Evolutionary conservation across 2,329 filamentous ascomycete species (phyloP).

Genomic region (Ascochyta rabiei): DNA sequence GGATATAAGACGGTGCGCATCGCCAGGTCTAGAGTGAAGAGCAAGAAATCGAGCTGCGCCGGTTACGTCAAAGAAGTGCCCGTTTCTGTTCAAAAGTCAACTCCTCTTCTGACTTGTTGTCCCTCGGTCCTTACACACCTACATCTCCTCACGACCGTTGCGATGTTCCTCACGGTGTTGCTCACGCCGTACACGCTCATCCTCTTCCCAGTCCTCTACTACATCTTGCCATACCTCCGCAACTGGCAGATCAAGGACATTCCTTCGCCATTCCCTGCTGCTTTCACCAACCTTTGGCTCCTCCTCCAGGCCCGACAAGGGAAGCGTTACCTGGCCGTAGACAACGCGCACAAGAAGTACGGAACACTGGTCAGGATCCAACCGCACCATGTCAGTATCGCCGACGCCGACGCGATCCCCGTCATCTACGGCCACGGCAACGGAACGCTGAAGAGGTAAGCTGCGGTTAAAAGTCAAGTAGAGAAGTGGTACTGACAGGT

Average conservation of each 20-base stretch:
- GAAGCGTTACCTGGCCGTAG: constrained; percentile 61
- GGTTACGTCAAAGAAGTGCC: constrained; percentile 10
- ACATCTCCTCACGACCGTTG: constrained; percentile 3
- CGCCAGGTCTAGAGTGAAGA: neutral
- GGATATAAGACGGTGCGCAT: constrained; percentile 9
- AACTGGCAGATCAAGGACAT: constrained; percentile 62
- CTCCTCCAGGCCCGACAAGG: constrained; percentile 68
- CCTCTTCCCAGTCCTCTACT: constrained; percentile 59
- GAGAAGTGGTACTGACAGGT: neutral
- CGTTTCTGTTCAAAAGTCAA: constrained; percentile 6
- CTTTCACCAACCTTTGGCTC: constrained; percentile 82
- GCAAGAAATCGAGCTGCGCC: neutral
- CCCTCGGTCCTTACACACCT: neutral
- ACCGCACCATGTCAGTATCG: constrained; percentile 82
- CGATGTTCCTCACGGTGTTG: constrained; percentile 46
- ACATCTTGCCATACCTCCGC: constrained; percentile 65
- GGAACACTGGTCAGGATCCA: constrained; percentile 84
- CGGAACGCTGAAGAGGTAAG: constrained; percentile 56
- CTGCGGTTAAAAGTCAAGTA: neutral
- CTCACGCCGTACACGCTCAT: constrained; percentile 56
- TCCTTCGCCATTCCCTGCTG: constrained; percentile 67
- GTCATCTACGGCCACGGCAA: constrained; percentile 72
- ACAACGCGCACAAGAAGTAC: constrained; percentile 74
- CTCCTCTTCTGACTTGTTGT: constrained; percentile 3
- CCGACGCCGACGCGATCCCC: constrained; percentile 77